phyloP scores from a whole-genome alignment of 129 eudicot genomes.

The Lonicera japonica region DNA sequence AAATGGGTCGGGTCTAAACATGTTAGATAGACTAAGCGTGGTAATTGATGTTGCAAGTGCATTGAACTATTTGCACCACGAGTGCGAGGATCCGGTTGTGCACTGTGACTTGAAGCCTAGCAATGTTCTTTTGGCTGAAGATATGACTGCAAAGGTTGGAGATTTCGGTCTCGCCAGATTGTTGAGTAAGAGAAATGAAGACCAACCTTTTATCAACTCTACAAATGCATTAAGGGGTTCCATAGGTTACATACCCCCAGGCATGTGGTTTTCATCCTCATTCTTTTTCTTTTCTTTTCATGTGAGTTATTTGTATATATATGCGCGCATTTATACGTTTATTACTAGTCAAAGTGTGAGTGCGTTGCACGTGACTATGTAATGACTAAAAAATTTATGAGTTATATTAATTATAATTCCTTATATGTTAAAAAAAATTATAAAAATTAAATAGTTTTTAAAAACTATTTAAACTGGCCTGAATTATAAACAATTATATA shows the following conservation, averaged over 20 bases:
- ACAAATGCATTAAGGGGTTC: constrained; percentile 47
- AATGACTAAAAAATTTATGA: too few relatives aligned
- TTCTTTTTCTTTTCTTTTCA: too few relatives aligned
- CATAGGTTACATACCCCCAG: constrained; percentile 79
- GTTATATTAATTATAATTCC: too few relatives aligned
- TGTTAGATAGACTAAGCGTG: constrained; percentile 35
- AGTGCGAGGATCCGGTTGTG: constrained; percentile 49
- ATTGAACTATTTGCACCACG: constrained; percentile 54
- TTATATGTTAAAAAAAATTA: too few relatives aligned
- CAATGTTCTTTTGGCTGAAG: constrained; percentile 50
- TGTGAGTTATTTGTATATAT: too few relatives aligned
- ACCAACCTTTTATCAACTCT: constrained; percentile 33
- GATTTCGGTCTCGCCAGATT: constrained; percentile 71
- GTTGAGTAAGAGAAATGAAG: constrained; percentile 24
- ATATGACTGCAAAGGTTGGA: constrained; percentile 51
- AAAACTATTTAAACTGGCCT: too few relatives aligned
- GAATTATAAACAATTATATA: too few relatives aligned
- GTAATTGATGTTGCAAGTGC: constrained; percentile 51
- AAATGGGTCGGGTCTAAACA: constrained; percentile 16
- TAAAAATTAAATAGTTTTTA: too few relatives aligned
- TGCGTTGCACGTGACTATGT: too few relatives aligned
- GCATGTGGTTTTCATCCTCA: constrained; percentile 15
- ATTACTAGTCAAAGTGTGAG: too few relatives aligned
- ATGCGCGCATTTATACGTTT: not conserved
- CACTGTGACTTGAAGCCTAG: constrained; percentile 78